Evolutionary conservation across 805 yeast genomes (phyloP), one percentile per base, ranked within the genome.

Genomic region (Pichia occidentalis): DNA sequence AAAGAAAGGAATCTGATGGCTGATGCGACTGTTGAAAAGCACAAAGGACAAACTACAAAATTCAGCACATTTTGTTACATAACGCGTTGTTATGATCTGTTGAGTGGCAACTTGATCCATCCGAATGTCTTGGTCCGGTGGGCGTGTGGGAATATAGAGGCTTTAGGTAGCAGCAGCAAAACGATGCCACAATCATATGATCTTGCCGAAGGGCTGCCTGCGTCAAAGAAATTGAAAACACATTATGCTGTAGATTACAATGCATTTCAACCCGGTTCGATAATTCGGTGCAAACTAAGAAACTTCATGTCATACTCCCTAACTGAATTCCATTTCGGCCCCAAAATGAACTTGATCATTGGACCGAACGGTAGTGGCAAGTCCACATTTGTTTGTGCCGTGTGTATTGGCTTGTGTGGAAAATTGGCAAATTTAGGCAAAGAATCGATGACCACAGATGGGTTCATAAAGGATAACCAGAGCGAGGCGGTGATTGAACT

Each of bases 361-460:
- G 98, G 97, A 0, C 97, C 97, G 10, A 92, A 92, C 56, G 99
- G 99, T 24, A 75, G 95, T 0, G 98, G 98, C 6, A 92, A 92
- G 53, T 80, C 92, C 26, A 86, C 97, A 0, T 75, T 92, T 51
- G 88, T 92, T 4, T 85, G 96, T 43, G 97, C 96, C 0, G 75
- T 90, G 1, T 90, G 95, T 54, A 65, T 92, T 24, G 95, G 96
- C 0, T 62, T 92, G 13, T 90, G 81, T 1, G 97, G 97, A 1
- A 76, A 73, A 51, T 71, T 84, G 17, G 84, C 75, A 27, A 63
- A 77, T 29, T 71, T 88, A 42, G 94, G 92, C 4, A 61, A 83
- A 72, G 65, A 81, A 66, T 55, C 74, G 53, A 57, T 74, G 63
- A 75, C 70, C 29, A 56, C 77, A 3, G 67, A 68, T 25, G 79